Evolutionary conservation across 179 eudicot species (phyloP), one percentile per base, ranked within the genome.

Genomic region (Beta lomatogona): DNA sequence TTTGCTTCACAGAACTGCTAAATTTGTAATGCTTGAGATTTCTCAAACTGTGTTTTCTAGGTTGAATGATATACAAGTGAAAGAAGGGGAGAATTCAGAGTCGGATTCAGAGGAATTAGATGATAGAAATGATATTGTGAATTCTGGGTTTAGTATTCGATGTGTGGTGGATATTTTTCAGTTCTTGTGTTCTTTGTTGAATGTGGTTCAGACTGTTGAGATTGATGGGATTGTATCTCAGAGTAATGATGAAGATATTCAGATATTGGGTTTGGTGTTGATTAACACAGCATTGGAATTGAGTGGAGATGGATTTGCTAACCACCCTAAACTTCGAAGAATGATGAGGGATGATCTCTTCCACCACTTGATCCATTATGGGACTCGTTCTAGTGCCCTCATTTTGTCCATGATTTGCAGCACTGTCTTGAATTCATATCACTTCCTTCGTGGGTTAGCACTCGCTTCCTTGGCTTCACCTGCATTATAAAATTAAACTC

Each of bases 371-470:
- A 86, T 97, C 36, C 94, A 94, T 73, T 93, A 97, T 77, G 99
- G 97, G 31, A 82, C 90, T 0, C 82, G 91, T 36, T 91, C 91
- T 0, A 93, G 91, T 79, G 91, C 97, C 6, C 89, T 94, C 36
- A 87, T 97, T 54, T 83, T 94, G 77, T 94, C 99, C 31, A 93
- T 97, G 98, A 97, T 97, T 48, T 90, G 96, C 84, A 97, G 98
- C 87, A 94, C 93, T 46, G 90, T 93, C 76, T 79, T 93, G 52
- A 94, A 92, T 54, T 82, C 90, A 1, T 96, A 92, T 78, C 89
- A 94, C 82, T 96, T 94, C 78, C 93, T 92, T 71, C 97, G 93
- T 75, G 89, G 89, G 98, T 94, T 44, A 80, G 88, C 31, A 16
- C 4, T 63, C 76, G n/a, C 5, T 31, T 59, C 46, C 16, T 9